Evolutionary conservation across 768 basidiomycete species (phyloP), one percentile per base, ranked within the genome.

Genomic region (Russula compacta): DNA sequence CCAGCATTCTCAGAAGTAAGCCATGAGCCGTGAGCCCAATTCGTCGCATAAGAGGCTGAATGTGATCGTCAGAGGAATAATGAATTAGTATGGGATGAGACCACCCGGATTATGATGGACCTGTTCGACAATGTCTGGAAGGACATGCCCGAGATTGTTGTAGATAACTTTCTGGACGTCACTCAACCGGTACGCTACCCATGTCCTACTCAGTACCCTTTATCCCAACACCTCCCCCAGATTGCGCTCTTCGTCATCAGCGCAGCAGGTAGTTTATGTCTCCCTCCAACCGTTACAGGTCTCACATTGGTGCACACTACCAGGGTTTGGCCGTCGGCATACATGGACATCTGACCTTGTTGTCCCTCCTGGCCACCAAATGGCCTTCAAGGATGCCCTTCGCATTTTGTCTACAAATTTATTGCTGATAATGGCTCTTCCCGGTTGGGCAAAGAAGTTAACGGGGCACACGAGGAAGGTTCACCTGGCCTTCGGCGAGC

Each of bases 1-100:
- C 83, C 84, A n/a, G 79, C 83, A 0, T 87, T 86, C 68, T 81
- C 82, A 6, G 83, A 85, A 69, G 83, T 83, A 57, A 47, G 71
- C 17, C 19, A 1, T 4, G 8, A 3, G 71, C 17, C 19, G 0
- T 4, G 8, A 3, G 11, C 6, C 33, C 9, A 9, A 5, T 36
- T 29, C 14, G n/a, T 52, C 10, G 11, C 15, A 24, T 21, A 40
- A 15, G 12, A 14, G 46, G 24, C 47, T 48, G 21, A 53, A 57
- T 15, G 3, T 35, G 24, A 21, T 14, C 2, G 2, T 11, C 46
- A 73, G 73, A 64, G 66, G 43, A 77, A 77, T 60, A 75, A 75
- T 61, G 68, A 66, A 46, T 69, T 77, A 8, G 76, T 76, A 3
- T 76, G 73, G 73, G 71, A 76, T 24, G 76, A 75, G 65, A 71